Base-by-base conservation (phyloP, 2,329 filamentous ascomycete genomes). In the Trichophyton benhamiae region DNA sequence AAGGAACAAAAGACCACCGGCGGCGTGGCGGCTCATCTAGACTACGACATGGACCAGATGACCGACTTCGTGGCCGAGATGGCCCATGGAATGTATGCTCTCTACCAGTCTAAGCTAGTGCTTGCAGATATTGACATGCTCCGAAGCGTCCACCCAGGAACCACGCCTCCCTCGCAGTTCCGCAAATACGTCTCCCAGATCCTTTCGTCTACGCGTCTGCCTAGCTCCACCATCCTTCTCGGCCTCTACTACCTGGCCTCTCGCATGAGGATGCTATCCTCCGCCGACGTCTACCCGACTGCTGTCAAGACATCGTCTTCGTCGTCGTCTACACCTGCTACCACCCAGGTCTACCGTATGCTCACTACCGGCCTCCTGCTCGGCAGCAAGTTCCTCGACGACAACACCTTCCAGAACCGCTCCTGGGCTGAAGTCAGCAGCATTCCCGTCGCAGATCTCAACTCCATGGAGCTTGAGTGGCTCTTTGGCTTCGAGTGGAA, bases 11-110 rank as follows among this genome's bases (percentile, higher is more conserved):
- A 85, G 72, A 77, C 83, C n/a, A 83, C 83, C 61, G 91, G 91
- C 72, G 91, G 91, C 69, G 91, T 96, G 44, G 94, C 91, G 69
- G 90, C 90, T 70, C 88, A 95, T 77, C 84, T 96, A 76, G 91
- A 96, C 79, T 96, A 96, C 74, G 91, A 96, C 76, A 92, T 96
- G 84, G 90, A 95, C 72, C 81, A 88, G 74, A 96, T 96, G 91
- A 87, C 90, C 65, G 90, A 95, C 73, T 96, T 95, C 75, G 91
- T 96, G 72, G 87, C 89, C 65, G 89, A 95, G 72, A 95, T 92
- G 85, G 85, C 91, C 64, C 81, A 87, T 74, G 82, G 83, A 79
- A 83, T 88, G 82, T 85, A 83, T 81, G 82, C 77, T 72, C 76
- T 80, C 71, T 78, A 79, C 72, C 73, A 74, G 71, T 79, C 79